Evolutionary conservation across 1,139 yeast species (phyloP), one percentile per base, ranked within the genome.

Genomic region (Taphrina wiesneri): DNA sequence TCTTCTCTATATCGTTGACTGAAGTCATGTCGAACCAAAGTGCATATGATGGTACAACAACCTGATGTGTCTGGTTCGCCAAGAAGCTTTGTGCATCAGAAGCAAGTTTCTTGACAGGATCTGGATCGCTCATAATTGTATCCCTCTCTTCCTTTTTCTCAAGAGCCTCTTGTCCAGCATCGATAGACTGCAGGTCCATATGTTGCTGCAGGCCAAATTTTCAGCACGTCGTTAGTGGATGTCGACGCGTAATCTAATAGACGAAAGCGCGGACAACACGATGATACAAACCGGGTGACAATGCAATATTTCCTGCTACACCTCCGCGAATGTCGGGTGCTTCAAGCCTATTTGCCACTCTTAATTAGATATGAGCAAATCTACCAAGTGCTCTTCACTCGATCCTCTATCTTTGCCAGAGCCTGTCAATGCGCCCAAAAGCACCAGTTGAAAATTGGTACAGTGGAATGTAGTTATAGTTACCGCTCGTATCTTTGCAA

Each of bases 41-140:
- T 2, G 97, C 84, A 75, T 92, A 93, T 1, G 97, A 91, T 2
- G 99, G 99, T 36, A 93, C 83, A n/a, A 93, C 86, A 66, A 93
- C 88, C 13, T 90, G 84, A 74, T 93, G 97, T 0, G 96, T 85
- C 77, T 93, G 99, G 67, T 81, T 75, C 21, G 73, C 74, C 51
- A 70, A 56, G 76, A 60, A 76, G 17, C 32, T 28, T 17, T 62
- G 60, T 11, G 66, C 69, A 21, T 63, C 36, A 1, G 32, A 56
- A 26, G 53, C 65, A 17, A 51, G 56, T 41, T 52, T 52, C 39
- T 45, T 62, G 17, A 15, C 15, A 17, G 41, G 34, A 26, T 56
- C 45, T 3, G 17, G 30, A 6, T 56, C 62, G 6, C 34, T 23
- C 62, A 56, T 56, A 19, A 34, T 28, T 25, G 26, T 47, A 15